These are phyloP conservation scores for Eudorina sp. DNA, from an alignment of 139 green algal genomes.

Conservation along the genomic window DNA sequence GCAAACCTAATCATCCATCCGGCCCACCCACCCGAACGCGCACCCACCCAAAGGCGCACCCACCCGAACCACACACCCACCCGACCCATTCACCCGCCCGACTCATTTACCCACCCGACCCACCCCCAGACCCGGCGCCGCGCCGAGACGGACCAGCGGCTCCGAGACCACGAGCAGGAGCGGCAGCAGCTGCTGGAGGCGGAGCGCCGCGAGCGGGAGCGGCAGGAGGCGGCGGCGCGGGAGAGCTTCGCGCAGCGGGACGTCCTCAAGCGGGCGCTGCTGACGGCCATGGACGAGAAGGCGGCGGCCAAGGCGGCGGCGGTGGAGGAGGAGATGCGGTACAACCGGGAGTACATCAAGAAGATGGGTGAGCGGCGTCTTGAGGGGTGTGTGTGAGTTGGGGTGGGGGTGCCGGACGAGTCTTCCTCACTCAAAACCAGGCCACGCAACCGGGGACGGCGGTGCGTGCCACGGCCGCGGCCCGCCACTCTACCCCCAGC, in stretches of 20 bases:
- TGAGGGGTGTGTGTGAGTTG: not conserved
- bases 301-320: conserved; percentile 19
- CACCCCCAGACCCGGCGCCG: conserved; percentile 5
- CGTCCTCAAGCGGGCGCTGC: not conserved
- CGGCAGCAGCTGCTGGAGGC: conserved; percentile 12
- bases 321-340: conserved; percentile 36
- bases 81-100: too few species aligned
- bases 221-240: not conserved
- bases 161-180: conserved; percentile 6
- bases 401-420: too few species aligned
- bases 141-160: not conserved
- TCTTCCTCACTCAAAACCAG: too few species aligned
- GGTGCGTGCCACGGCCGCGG: too few species aligned
- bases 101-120: too few species aligned
- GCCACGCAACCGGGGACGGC: too few species aligned
- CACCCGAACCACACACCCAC: too few species aligned
- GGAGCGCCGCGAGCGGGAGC: not conserved
- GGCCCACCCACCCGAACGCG: too few species aligned
- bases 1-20: too few species aligned
- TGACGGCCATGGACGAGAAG: conserved; percentile 11
- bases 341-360: conserved; percentile 33
- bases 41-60: too few species aligned
- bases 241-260: not conserved
- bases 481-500: too few species aligned
- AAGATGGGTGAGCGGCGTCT: conserved; percentile 30